Evolutionary conservation across 2,329 filamentous ascomycete genomes (phyloP).

Genomic region (Diplodia intermedia): DNA sequence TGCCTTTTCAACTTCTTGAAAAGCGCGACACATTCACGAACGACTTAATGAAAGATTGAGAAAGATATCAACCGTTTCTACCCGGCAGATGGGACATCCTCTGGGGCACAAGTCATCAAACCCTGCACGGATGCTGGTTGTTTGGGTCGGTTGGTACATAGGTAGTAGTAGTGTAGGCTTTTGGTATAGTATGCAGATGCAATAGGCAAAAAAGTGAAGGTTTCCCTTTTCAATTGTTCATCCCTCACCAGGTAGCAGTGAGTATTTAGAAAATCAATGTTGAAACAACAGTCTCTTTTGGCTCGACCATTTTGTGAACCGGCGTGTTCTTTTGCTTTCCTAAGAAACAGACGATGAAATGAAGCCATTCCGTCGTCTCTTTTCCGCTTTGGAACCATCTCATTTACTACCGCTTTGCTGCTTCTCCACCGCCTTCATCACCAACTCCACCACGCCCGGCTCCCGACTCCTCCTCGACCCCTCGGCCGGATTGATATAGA

Average conservation of each 20-base stretch:
- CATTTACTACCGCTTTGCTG: background rate
- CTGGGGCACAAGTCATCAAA: no score
- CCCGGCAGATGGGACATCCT: background rate
- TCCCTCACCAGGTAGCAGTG: background rate
- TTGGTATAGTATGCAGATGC: background rate
- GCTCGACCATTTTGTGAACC: background rate
- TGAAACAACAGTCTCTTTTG: background rate
- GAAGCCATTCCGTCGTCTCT: background rate
- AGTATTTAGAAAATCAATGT: background rate
- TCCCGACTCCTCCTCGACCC: slow-evolving; percentile 18
- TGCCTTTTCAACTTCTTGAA: background rate
- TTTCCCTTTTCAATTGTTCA: background rate
- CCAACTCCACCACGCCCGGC: slow-evolving; percentile 14
- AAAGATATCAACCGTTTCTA: background rate
- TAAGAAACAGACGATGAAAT: no score
- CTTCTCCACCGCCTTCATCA: slow-evolving; percentile 25
- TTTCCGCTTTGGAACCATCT: background rate
- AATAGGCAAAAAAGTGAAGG: background rate
- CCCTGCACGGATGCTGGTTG: background rate
- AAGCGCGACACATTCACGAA: slow-evolving; percentile 5
- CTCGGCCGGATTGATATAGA: slow-evolving; percentile 10
- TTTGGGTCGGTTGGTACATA: background rate
- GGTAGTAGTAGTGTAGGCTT: slow-evolving; percentile 2
- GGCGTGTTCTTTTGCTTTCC: background rate
- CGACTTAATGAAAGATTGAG: slow-evolving; percentile 15